phyloP scores from a whole-genome alignment of 1,284 basidiomycete species.

The Moesziomyces parantarcticus region DNA sequence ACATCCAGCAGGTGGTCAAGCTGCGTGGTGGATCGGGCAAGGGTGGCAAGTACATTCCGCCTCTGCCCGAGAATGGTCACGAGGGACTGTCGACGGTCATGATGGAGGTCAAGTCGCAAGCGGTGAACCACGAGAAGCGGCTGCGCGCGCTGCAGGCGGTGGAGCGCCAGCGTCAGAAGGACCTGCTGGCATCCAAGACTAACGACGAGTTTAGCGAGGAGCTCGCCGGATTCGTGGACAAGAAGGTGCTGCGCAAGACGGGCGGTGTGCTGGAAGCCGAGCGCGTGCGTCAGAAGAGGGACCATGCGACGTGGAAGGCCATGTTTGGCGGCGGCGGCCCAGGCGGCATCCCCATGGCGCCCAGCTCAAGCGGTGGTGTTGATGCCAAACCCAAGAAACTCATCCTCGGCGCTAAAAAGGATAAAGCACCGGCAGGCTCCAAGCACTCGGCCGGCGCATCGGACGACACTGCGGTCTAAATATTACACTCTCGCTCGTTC shows the following conservation, averaged over 20 bases:
- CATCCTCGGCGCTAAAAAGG: conserved; percentile 38
- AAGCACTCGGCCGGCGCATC: too few relatives aligned
- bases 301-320: conserved; percentile 61
- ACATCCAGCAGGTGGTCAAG: conserved; percentile 67
- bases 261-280: conserved; percentile 64
- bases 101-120: conserved; percentile 65
- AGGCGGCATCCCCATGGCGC: conserved; percentile 35
- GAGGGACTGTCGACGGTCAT: conserved; percentile 65
- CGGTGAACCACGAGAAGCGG: conserved; percentile 65
- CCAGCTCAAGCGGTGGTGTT: conserved; percentile 13
- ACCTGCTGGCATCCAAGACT: conserved; percentile 40
- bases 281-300: conserved; percentile 59
- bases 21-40: conserved; percentile 52
- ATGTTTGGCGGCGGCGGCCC: conserved; percentile 61
- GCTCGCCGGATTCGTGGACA: conserved; percentile 65
- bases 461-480: too few relatives aligned
- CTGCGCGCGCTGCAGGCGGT: conserved; percentile 64
- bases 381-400: conserved; percentile 47
- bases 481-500: too few relatives aligned
- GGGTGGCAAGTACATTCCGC: conserved; percentile 59
- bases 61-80: conserved; percentile 64
- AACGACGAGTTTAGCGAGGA: conserved; percentile 66
- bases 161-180: conserved; percentile 61
- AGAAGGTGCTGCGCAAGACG: conserved; percentile 63
- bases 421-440: not conserved